Base-by-base conservation (phyloP, 768 basidiomycete genomes). In the Leccinum aurantiacum region DNA sequence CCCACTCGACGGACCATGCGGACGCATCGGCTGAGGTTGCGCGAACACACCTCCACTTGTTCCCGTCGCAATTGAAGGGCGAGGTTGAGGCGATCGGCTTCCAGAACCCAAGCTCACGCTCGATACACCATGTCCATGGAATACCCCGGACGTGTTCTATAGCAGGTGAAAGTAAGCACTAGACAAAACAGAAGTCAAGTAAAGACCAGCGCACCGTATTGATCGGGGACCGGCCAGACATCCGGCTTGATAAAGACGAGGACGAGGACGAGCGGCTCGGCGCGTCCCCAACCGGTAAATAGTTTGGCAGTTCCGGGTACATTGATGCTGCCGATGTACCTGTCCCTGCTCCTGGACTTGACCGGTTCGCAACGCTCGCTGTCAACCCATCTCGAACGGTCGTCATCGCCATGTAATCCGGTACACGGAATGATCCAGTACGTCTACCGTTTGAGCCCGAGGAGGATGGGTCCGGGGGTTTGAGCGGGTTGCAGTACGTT, bases 321-420 rank as follows among this genome's bases (percentile, higher is more conserved):
- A 67, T 64, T 7, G 68, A 54, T 7, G 54, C 13, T 17, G 65
- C 1, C 14, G 57, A 60, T 3, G 60, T 25, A 11, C 56, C 67
- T 6, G 65, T 10, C 1, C 61, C 59, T 24, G 50, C 24, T 35
- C 62, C 71, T 24, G 62, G 56, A 50, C 54, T 59, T n/a, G 60
- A 57, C 52, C 61, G 61, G 47, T 62, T 72, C 27, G 54, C 19
- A 3, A 68, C 50, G 33, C 67, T 71, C 3, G 72, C 61, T 22
- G 74, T 62, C 44, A 70, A 49, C 14, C 72, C 67, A 24, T 75
- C 68, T n/a, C 67, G 66, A 9, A 73, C 64, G 13, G 60, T 53
- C 6, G 73, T 73, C 72, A 75, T 73, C 11, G 68, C 53, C 72
- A 75, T 73, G 7, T 72, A 73, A 37, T 73, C 72, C 1, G 72